Conservation (phyloP, 2,329 filamentous ascomycete genomes). For the Penicillium hesseltinei region DNA sequence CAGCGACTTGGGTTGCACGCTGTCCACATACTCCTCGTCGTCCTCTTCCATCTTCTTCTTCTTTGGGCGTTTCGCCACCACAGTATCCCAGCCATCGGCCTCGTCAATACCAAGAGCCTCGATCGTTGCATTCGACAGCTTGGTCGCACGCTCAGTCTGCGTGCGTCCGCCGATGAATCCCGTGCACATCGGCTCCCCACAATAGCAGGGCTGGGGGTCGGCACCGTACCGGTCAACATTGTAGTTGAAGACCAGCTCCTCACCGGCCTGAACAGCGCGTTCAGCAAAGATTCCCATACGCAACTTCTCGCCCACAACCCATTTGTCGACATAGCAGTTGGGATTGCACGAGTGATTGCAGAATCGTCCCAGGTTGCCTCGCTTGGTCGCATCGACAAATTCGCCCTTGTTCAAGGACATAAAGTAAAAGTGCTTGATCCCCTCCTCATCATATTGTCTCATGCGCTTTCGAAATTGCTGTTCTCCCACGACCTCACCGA, state of each 20-base stretch:
- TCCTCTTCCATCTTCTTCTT: conserved; percentile 91
- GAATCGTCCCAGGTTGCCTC: conserved; percentile 91
- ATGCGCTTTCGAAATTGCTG: conserved; percentile 83
- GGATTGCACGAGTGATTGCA: conserved; percentile 99
- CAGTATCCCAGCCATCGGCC: conserved; percentile 85
- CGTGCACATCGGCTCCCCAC: conserved; percentile 88
- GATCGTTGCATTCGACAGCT: conserved; percentile 82
- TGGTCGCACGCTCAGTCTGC: conserved; percentile 91
- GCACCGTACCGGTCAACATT: conserved; percentile 98
- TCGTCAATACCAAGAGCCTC: conserved; percentile 96
- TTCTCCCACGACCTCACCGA: conserved; percentile 97
- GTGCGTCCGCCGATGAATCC: conserved; percentile 98
- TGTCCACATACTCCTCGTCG: conserved; percentile 93
- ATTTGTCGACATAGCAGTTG: conserved; percentile 99
- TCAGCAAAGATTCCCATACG: conserved; percentile 98
- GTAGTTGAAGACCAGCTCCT: conserved; percentile 98
- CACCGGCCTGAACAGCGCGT: conserved; percentile 78
- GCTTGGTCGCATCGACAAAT: conserved; percentile 96
- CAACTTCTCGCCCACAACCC: conserved; percentile 94
- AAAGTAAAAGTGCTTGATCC: conserved; percentile 99
- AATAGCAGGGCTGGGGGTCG: conserved; percentile 95
- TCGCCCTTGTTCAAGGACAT: conserved; percentile 97
- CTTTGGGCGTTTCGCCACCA: conserved; percentile 82
- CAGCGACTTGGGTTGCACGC: conserved; percentile 73
- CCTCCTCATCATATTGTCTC: conserved; percentile 89